Evolutionary conservation across 495 filamentous ascomycete genomes (phyloP), one percentile per base, ranked within the genome.

Genomic region (Aspergillus saccharolyticus): DNA sequence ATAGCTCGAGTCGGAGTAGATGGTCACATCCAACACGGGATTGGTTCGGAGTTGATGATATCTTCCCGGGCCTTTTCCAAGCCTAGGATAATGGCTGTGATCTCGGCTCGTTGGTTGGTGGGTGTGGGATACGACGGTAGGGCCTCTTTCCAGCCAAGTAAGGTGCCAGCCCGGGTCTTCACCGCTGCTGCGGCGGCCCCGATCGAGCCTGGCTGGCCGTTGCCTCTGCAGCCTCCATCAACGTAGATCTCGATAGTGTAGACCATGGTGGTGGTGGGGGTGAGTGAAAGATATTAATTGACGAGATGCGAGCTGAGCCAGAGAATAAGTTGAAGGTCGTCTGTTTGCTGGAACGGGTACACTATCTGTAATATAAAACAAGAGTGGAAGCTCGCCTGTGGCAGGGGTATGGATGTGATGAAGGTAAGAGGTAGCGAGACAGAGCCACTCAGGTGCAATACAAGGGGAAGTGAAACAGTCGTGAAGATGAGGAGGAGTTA

Each of bases 81-180:
- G 17, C 70, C 76, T 9, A 77, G 9, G 18, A 77, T 72, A 28
- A 76, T 65, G 30, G 70, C 71, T 1, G 55, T 59, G 33, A 78
- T 50, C 57, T 78, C 70, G 17, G 74, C 74, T 44, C 74, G 63
- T 53, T 76, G 71, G 53, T 65, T 74, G 8, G 77, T 78, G 4
- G 75, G 69, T 0, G 25, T 6, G 3, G 62, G 63, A 18, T 52
- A 28, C 6, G 63, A 43, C 0, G 56, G 44, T 3, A 68, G 54
- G 9, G 55, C 16, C 8, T 21, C 4, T 5, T 48, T 63, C 15
- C 46, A 28, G 21, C 1, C 0, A 3, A 14, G 3, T 6, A 1
- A 21, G 1, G 9, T 22, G 1, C 42, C 42, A 12, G 17, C 6
- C 22, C 22, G 55, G 6, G 9, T 28, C 53, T 65, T 57, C 44